Base-by-base conservation (phyloP, 2,329 filamentous ascomycete species). In the Xylariomycetidae sp. region DNA sequence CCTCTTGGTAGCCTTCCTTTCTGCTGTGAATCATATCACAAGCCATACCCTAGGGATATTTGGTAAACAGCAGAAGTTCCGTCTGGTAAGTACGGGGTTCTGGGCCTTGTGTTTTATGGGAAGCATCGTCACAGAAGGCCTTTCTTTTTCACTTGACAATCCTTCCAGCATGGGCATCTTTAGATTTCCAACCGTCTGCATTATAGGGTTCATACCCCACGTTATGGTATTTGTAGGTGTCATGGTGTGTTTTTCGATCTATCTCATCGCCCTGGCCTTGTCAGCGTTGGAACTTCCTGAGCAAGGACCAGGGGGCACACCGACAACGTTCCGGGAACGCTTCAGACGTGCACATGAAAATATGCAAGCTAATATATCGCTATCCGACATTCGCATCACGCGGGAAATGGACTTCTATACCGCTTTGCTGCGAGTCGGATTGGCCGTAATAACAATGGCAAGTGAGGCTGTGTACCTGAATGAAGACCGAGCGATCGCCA, bases 341-440 rank as follows among this genome's bases (percentile, higher is more conserved):
- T 66, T 94, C 16, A 55, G 62, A 2, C 70, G 76, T 31, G 89
- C 90, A 0, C 88, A 94, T 52, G 77, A 77, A 30, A 97, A 97
- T 47, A 83, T 97, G 72, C 89, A 96, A 60, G 89, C 89, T 3
- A 92, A 92, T 38, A 78, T 90, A 3, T 88, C 92, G 10, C 71
- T 96, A 15, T 84, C 85, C 2, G 82, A 84, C 25, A 77, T 96
- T 23, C 78, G 82, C 10, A 77, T 97, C 34, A 86, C 82, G 27
- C 80, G 85, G 67, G 80, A 88, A 35, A 94, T 97, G 69, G 92
- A 98, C 56, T 96, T 97, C 54, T 98, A 97, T 57, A 94, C 88
- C 0, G 85, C 88, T 0, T 68, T 97, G 4, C 70, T 97, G 3
- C 82, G 89, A 39, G 78, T 88, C 22, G 92, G 92, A 0, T 96